Evolutionary conservation across 192 early-diverging fungal genomes (phyloP).

Genomic region (Pilaira anomala): DNA sequence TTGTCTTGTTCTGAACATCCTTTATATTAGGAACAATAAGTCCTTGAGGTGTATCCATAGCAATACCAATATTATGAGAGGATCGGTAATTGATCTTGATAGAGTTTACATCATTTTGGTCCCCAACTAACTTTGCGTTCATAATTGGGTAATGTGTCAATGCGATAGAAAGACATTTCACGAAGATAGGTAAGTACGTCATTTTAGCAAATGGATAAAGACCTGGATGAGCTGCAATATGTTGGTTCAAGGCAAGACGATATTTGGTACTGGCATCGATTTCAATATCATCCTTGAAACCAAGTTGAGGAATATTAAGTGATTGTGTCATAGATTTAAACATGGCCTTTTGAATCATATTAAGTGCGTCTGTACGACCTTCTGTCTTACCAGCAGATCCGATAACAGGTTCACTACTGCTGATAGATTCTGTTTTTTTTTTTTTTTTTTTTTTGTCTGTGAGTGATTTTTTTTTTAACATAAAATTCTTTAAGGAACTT

Average conservation of each 20-base stretch:
- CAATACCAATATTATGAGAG: slow-evolving; percentile 89
- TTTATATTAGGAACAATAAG: slow-evolving; percentile 94
- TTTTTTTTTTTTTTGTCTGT: too few species aligned
- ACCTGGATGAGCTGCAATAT: slow-evolving; percentile 48
- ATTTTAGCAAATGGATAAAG: slow-evolving; percentile 67
- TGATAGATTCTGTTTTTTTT: too few species aligned
- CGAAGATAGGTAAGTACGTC: slow-evolving; percentile 92
- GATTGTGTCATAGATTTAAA: slow-evolving; percentile 94
- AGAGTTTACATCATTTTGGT: slow-evolving; percentile 43
- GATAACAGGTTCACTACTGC: too few species aligned
- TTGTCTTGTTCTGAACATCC: slow-evolving; percentile 79
- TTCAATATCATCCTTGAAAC: slow-evolving; percentile 87
- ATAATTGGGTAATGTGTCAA: slow-evolving; percentile 81
- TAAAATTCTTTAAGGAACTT: too few species aligned
- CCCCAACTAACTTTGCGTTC: slow-evolving; percentile 65
- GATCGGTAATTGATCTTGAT: slow-evolving; percentile 66
- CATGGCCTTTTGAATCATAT: slow-evolving; percentile 89
- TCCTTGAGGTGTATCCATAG: slow-evolving; percentile 97
- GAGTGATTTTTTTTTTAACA: too few species aligned
- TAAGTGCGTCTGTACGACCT: slow-evolving; percentile 1
- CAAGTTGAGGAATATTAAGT: slow-evolving; percentile 90
- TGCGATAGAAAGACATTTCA: slow-evolving; percentile 86
- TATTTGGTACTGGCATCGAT: slow-evolving; percentile 66
- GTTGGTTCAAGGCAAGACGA: slow-evolving; percentile 63
- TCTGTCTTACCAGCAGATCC: background rate